A percentile compares a stretch with the other conserved stretches of the same genome.
These are phyloP conservation scores for Fraxinus cuspidata DNA, from an alignment of 257 asterid species.

Conservation along the genomic window DNA sequence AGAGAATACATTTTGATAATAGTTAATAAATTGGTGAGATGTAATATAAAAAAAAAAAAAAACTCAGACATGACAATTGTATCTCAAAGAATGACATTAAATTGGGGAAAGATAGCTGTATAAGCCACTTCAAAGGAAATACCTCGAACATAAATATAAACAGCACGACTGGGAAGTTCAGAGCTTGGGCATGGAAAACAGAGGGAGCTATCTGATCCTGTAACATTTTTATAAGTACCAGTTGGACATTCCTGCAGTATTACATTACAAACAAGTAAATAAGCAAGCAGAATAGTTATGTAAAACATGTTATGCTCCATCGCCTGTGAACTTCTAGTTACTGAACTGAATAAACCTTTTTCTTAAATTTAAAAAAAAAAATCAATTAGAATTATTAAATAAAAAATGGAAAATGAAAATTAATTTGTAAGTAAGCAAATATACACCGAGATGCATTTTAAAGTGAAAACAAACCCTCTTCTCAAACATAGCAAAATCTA, in stretches of 20 bases:
- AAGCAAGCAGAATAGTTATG: slow-evolving; percentile 10
- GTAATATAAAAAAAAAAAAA: no score
- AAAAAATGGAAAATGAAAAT: slow-evolving; percentile 19
- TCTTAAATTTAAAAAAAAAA: background rate
- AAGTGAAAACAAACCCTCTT: background rate
- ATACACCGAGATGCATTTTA: background rate
- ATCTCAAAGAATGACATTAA: background rate
- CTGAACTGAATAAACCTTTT: background rate
- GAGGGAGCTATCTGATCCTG: slow-evolving; percentile 82
- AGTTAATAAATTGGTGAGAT: background rate
- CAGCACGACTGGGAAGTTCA: slow-evolving; percentile 88
- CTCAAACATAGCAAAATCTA: background rate
- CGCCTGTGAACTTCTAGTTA: background rate
- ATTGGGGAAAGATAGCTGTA: slow-evolving; percentile 3
- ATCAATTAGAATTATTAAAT: background rate
- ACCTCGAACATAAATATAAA: slow-evolving; percentile 82
- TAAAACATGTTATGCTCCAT: slow-evolving; percentile 13
- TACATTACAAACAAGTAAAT: slow-evolving; percentile 22
- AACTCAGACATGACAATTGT: slow-evolving; percentile 15
- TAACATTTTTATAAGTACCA: slow-evolving; percentile 90
- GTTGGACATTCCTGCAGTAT: slow-evolving; percentile 82
- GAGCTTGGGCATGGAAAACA: slow-evolving; percentile 77
- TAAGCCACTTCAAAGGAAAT: slow-evolving; percentile 28
- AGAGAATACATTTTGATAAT: background rate
- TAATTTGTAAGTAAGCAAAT: background rate